Evolutionary conservation across 805 yeast species (phyloP).

Genomic region (Saccharomycopsis amapae): DNA sequence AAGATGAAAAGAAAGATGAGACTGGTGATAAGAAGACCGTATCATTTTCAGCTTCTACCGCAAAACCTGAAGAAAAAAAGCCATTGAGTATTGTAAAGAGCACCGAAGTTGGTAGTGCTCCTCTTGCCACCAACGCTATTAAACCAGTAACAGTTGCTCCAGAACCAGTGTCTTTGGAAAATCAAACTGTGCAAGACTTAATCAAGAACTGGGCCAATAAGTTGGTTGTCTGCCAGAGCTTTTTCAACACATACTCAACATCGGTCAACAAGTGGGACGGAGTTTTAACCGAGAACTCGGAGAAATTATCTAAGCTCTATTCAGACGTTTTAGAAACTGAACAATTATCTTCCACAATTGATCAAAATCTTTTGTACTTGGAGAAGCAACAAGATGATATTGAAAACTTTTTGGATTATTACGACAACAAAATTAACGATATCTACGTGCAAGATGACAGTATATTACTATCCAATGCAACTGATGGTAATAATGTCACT

Average conservation of each 20-base stretch:
- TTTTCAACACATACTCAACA: conserved; percentile 67
- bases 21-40: conserved; percentile 10
- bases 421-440: conserved; percentile 65
- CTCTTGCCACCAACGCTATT: conserved; percentile 24
- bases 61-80: conserved; percentile 26
- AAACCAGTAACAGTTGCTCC: conserved; percentile 54
- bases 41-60: conserved; percentile 24
- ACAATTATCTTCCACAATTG: conserved; percentile 75
- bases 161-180: conserved; percentile 70
- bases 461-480: conserved; percentile 22
- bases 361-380: conserved; percentile 78
- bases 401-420: conserved; percentile 71
- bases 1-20: conserved; percentile 7
- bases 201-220: conserved; percentile 92
- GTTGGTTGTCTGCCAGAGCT: conserved; percentile 60
- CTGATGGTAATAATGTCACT: not conserved
- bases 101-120: not conserved
- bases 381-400: conserved; percentile 90
- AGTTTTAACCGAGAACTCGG: conserved; percentile 76
- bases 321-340: conserved; percentile 77
- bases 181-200: conserved; percentile 87
- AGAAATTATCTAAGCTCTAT: conserved; percentile 70
- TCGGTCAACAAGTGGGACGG: conserved; percentile 83
- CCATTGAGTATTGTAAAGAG: conserved; percentile 22
- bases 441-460: conserved; percentile 20